Evolutionary conservation across 768 basidiomycete species (phyloP).

Genomic region (Pleurotus pulmonarius): DNA sequence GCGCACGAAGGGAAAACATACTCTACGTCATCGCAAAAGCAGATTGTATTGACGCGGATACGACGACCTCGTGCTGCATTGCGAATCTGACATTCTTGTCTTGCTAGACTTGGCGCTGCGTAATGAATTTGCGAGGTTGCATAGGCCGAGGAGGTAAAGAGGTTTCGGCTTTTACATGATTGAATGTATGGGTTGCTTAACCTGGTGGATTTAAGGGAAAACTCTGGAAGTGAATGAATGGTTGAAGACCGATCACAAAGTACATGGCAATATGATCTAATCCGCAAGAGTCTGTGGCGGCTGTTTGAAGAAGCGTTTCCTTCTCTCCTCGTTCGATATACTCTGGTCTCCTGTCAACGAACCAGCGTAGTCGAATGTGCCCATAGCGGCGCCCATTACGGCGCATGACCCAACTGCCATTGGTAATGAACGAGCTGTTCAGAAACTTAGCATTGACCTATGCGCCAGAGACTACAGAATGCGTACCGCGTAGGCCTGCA

Average conservation of each 20-base stretch:
- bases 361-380: slow-evolving; percentile 74
- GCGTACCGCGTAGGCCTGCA: slow-evolving; percentile 78
- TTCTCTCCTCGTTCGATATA: slow-evolving; percentile 58
- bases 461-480: neutral
- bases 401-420: slow-evolving; percentile 77
- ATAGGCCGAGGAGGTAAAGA: no score
- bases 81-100: no score
- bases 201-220: no score
- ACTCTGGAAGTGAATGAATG: neutral
- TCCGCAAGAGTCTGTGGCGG: slow-evolving; percentile 39
- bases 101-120: no score
- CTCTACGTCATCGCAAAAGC: no score
- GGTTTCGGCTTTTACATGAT: no score
- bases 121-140: no score
- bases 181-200: no score
- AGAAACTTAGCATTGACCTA: slow-evolving; percentile 13
- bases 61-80: no score
- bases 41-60: no score
- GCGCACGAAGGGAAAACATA: no score
- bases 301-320: slow-evolving; percentile 83
- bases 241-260: neutral
- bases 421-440: slow-evolving; percentile 77
- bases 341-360: slow-evolving; percentile 47
- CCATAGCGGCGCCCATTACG: slow-evolving; percentile 74
- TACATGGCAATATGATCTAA: slow-evolving; percentile 2